A percentile compares a stretch with the other conserved stretches of the same genome.
Conservation (phyloP, 441 rosid genomes). For the Bruguiera hainesii region DNA sequence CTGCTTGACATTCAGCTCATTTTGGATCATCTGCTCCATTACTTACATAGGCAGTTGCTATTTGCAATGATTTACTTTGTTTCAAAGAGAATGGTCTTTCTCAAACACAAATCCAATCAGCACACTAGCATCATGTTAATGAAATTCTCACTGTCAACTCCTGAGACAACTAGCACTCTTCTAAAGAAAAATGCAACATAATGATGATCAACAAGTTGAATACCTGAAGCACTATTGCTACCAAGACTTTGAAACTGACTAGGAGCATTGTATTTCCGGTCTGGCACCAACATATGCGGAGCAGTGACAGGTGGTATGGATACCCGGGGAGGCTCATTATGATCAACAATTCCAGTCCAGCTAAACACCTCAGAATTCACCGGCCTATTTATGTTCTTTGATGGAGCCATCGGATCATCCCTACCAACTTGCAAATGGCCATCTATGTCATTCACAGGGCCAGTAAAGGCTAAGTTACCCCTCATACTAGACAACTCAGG, state of each 20-base stretch:
- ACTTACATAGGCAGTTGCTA: neutral
- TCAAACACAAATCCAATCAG: conserved; percentile 24
- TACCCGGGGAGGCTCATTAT: conserved; percentile 38
- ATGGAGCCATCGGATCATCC: conserved; percentile 40
- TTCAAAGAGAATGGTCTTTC: conserved; percentile 20
- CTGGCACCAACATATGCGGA: conserved; percentile 34
- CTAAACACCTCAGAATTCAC: conserved; percentile 42
- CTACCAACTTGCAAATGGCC: conserved; percentile 38
- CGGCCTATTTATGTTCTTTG: conserved; percentile 37
- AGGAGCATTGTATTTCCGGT: conserved; percentile 36
- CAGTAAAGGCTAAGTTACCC: conserved; percentile 32
- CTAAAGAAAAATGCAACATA: conserved; percentile 9
- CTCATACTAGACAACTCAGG: conserved; percentile 32
- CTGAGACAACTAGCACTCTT: conserved; percentile 22
- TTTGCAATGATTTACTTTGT: neutral
- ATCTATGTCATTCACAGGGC: conserved; percentile 34
- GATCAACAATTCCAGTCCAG: conserved; percentile 46
- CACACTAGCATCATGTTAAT: conserved; percentile 17
- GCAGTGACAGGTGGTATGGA: conserved; percentile 29
- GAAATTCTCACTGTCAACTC: conserved; percentile 15
- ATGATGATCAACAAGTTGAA: conserved; percentile 14
- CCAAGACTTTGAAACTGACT: conserved; percentile 36
- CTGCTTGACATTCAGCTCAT: conserved; percentile 24
- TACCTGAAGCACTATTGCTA: conserved; percentile 27
- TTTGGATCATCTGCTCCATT: conserved; percentile 19